Percentiles rank a stretch among this genome's conserved stretches.
phyloP scores from a whole-genome alignment of 306 rosid species.

The Fragaria vesca region DNA sequence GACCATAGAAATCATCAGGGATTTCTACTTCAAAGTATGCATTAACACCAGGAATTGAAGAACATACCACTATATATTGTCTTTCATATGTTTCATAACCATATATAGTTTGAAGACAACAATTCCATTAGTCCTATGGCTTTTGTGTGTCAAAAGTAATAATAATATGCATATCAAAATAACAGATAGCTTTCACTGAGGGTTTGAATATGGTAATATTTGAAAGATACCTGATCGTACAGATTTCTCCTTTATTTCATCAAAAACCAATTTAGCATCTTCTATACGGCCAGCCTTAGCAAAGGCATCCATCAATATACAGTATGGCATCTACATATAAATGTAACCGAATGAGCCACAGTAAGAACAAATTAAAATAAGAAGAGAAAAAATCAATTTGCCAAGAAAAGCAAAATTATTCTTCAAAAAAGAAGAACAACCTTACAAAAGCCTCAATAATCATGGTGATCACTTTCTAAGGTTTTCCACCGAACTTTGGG shows the following conservation, averaged over 20 bases:
- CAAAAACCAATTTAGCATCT: constrained; percentile 75
- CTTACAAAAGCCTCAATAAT: neutral
- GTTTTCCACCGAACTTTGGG: neutral
- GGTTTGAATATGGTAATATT: constrained; percentile 19
- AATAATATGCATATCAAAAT: neutral
- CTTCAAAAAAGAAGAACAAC: neutral
- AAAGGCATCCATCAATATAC: constrained; percentile 79
- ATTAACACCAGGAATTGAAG: neutral
- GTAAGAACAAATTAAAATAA: neutral
- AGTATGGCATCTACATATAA: constrained; percentile 74
- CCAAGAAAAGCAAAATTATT: neutral
- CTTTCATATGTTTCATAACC: neutral
- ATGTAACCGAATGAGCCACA: constrained; percentile 4
- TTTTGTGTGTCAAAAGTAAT: neutral
- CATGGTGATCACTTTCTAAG: neutral
- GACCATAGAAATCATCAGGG: neutral
- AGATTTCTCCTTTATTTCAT: constrained; percentile 54
- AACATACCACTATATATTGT: neutral
- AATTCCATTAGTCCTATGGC: neutral
- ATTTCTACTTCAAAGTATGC: neutral
- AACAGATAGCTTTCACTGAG: constrained; percentile 20
- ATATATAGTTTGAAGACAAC: neutral
- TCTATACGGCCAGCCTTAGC: constrained; percentile 65
- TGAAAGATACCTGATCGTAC: constrained; percentile 58
- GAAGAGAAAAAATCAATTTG: neutral